A percentile compares a stretch with the other conserved stretches of the same genome.
These are phyloP conservation scores for Zymoseptoria ardabiliae DNA, from an alignment of 2,329 filamentous ascomycete species.

Conservation along the genomic window DNA sequence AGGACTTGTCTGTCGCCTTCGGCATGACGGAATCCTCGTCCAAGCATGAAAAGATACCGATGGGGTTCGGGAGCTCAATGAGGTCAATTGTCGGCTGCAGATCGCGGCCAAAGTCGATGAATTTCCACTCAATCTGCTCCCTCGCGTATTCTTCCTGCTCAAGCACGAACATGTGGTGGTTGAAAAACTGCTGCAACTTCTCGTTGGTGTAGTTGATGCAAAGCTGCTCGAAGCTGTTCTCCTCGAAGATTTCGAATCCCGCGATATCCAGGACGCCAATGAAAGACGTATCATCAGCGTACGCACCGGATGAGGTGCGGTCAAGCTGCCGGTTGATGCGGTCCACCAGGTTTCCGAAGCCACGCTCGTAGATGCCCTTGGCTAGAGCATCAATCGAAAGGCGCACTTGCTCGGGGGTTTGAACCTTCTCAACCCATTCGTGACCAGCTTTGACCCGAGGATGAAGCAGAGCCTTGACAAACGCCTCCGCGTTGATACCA, in stretches of 20 bases:
- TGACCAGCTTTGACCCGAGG: conserved; percentile 90
- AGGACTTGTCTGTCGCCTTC: conserved; percentile 92
- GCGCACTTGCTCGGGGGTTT: conserved; percentile 92
- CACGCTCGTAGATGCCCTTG: conserved; percentile 96
- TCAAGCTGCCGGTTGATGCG: conserved; percentile 91
- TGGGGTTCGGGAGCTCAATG: conserved; percentile 91
- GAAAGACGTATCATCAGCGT: conserved; percentile 83
- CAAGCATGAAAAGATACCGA: conserved; percentile 96
- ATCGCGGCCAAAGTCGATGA: conserved; percentile 97
- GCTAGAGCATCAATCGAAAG: conserved; percentile 83
- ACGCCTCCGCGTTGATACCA: conserved; percentile 76
- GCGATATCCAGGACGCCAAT: conserved; percentile 98
- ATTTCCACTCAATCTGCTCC: conserved; percentile 98
- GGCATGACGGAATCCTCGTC: conserved; percentile 99
- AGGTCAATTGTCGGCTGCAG: conserved; percentile 95
- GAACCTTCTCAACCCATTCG: conserved; percentile 98
- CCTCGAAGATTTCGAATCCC: conserved; percentile 96
- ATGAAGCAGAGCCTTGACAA: conserved; percentile 81
- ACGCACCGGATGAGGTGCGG: conserved; percentile 60
- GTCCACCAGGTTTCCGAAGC: conserved; percentile 84
- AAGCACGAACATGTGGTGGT: conserved; percentile 99
- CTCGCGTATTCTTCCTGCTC: conserved; percentile 97
- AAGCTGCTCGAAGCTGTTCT: conserved; percentile 96
- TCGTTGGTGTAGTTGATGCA: conserved; percentile 99
- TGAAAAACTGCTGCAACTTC: conserved; percentile 98